These are phyloP conservation scores for Colletotrichum kahawae DNA, from an alignment of 2,329 filamentous ascomycete genomes.

Conservation along the genomic window DNA sequence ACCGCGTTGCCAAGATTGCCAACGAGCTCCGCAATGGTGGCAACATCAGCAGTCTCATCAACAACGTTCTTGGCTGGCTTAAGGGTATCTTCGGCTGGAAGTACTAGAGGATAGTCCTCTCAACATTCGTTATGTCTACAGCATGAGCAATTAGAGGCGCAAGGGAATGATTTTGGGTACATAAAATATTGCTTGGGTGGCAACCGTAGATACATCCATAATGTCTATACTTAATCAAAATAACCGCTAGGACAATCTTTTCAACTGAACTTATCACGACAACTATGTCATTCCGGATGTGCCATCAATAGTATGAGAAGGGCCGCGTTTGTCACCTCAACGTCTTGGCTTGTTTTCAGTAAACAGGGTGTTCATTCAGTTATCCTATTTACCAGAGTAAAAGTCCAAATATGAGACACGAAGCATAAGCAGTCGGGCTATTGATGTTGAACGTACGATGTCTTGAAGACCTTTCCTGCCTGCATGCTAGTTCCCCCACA, in stretches of 20 bases:
- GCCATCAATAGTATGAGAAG: too few relatives aligned
- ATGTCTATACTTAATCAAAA: constrained; percentile 6
- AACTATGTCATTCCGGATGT: not conserved
- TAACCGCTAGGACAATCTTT: not conserved
- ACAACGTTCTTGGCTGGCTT: not conserved
- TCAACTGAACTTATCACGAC: too few relatives aligned
- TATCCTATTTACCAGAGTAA: too few relatives aligned
- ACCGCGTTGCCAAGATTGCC: constrained; percentile 42
- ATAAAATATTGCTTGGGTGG: not conserved
- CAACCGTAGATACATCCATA: constrained; percentile 10
- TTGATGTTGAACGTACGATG: too few relatives aligned
- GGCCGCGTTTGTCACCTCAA: too few relatives aligned
- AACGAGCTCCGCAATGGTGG: constrained; percentile 30
- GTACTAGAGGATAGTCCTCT: not conserved
- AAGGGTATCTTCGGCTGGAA: constrained; percentile 4
- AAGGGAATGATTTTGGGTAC: not conserved
- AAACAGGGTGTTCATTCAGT: too few relatives aligned
- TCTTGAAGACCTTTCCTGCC: too few relatives aligned
- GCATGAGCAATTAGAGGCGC: not conserved
- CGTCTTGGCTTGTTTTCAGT: too few relatives aligned
- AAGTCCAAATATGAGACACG: too few relatives aligned
- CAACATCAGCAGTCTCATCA: not conserved
- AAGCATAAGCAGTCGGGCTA: too few relatives aligned
- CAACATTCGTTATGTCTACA: not conserved
- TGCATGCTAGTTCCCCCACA: not conserved